A percentile compares a stretch with the other conserved stretches of the same genome.
Conservation (phyloP, 768 basidiomycete species). For the Lactarius akahatsu region DNA sequence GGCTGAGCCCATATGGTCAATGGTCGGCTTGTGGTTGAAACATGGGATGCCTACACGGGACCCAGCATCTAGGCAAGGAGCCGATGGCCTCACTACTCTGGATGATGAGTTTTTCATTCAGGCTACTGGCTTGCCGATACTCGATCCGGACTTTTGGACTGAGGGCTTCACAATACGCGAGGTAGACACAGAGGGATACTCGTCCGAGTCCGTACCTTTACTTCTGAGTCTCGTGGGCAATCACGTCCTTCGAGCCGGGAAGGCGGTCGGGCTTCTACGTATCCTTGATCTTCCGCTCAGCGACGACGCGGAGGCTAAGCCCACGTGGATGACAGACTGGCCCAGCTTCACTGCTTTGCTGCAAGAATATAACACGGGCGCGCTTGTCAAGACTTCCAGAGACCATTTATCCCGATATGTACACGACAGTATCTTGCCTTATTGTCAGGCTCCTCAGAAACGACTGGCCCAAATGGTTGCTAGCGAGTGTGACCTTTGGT, state of each 20-base stretch:
- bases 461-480: slow-evolving; percentile 57
- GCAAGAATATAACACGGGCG: slow-evolving; percentile 8
- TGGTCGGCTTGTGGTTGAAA: slow-evolving; percentile 69
- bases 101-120: slow-evolving; percentile 84
- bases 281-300: slow-evolving; percentile 45
- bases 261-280: slow-evolving; percentile 72
- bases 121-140: slow-evolving; percentile 52
- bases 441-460: slow-evolving; percentile 52
- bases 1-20: slow-evolving; percentile 71
- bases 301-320: background rate
- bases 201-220: slow-evolving; percentile 46
- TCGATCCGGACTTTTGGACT: slow-evolving; percentile 78
- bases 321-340: slow-evolving; percentile 21
- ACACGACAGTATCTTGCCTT: slow-evolving; percentile 60
- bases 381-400: slow-evolving; percentile 51
- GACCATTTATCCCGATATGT: slow-evolving; percentile 61
- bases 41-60: slow-evolving; percentile 61
- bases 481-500: slow-evolving; percentile 64
- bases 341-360: slow-evolving; percentile 22
- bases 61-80: slow-evolving; percentile 9
- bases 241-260: slow-evolving; percentile 64
- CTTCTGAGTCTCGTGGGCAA: slow-evolving; percentile 63
- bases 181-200: slow-evolving; percentile 37
- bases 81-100: slow-evolving; percentile 34
- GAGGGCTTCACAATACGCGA: slow-evolving; percentile 61